Evolutionary conservation across 2,329 filamentous ascomycete genomes (phyloP).

Genomic region (Xylariaceae sp.): DNA sequence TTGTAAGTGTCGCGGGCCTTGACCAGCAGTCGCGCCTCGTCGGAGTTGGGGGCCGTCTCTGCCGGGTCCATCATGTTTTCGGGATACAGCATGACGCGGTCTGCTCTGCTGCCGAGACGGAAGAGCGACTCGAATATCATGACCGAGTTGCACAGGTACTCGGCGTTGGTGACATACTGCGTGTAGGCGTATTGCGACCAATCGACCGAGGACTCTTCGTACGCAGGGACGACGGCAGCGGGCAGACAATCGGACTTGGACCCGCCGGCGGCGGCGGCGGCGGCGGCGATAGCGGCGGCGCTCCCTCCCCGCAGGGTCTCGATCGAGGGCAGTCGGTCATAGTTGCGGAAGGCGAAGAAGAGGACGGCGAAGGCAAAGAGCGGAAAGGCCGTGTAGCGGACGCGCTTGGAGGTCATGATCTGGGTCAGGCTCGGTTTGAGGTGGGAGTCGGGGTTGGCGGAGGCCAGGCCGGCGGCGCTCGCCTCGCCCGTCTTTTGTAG

Average conservation of each 20-base stretch:
- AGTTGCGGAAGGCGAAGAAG: constrained; percentile 22
- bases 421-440: constrained; percentile 27
- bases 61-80: constrained; percentile 27
- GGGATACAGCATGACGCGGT: constrained; percentile 40
- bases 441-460: constrained; percentile 15
- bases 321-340: constrained; percentile 22
- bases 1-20: constrained; percentile 37
- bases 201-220: constrained; percentile 23
- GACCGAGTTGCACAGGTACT: constrained; percentile 42
- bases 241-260: constrained; percentile 11
- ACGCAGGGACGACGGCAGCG: constrained; percentile 14
- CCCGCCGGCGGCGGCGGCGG: constrained; percentile 6
- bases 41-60: constrained; percentile 18
- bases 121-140: constrained; percentile 41
- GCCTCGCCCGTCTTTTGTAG: constrained; percentile 10
- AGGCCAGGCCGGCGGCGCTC: constrained; percentile 11
- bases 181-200: constrained; percentile 41
- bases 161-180: constrained; percentile 40
- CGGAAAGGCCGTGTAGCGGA: constrained; percentile 21
- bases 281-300: constrained; percentile 2
- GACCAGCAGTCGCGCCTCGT: constrained; percentile 28
- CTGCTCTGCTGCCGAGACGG: constrained; percentile 33
- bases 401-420: constrained; percentile 28
- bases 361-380: constrained; percentile 18
- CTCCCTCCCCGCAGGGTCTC: constrained; percentile 16